Base-by-base conservation (phyloP, 176 grass and related monocot species). In the Cocos nucifera region DNA sequence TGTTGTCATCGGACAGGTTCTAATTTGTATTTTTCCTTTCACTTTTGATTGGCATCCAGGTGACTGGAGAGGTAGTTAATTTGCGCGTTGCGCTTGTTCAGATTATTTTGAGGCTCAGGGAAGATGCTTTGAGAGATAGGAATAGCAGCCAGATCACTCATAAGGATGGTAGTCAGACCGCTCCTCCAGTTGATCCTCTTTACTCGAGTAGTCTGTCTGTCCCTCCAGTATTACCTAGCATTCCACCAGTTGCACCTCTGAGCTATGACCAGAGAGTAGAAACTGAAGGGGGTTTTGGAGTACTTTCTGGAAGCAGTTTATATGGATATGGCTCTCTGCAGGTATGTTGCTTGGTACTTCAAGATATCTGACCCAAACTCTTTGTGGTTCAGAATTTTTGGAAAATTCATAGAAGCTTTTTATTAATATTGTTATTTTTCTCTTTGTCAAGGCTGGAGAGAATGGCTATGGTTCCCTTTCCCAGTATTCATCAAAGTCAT, bases 1-100 rank as follows among this genome's bases (percentile, higher is more conserved):
- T 12, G 35, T 35, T 44, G 35, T 44, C 35, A 9, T 3, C 0
- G 2, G 35, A 44, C 35, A 14, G 35, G 9, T 12, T 44, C 10
- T 44, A 44, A 44, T 44, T 3, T 25, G 14, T 51, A 25, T 15
- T 50, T 59, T 53, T 28, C 2, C 58, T 10, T 70, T 56, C 18
- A 64, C 19, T 63, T 65, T 17, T 24, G 23, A 20, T 39, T 58
- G 59, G 22, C 19, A 17, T 74, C 53, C 66, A 97, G 93, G 87
- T 98, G 57, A 78, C 69, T 8, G 93, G 93, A 78, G 88, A 98
- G 74, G 84, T 82, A 39, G 76, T 73, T 63, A 88, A 70, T 56
- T 67, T 98, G 63, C 82, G 87, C 79, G 84, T 92, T 76, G 93
- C 93, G 35, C 77, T 98, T 66, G 84, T 83, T 74, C 88, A 98